Base-by-base conservation (phyloP, 139 green algal genomes). In the Gonium pectorale region DNA sequence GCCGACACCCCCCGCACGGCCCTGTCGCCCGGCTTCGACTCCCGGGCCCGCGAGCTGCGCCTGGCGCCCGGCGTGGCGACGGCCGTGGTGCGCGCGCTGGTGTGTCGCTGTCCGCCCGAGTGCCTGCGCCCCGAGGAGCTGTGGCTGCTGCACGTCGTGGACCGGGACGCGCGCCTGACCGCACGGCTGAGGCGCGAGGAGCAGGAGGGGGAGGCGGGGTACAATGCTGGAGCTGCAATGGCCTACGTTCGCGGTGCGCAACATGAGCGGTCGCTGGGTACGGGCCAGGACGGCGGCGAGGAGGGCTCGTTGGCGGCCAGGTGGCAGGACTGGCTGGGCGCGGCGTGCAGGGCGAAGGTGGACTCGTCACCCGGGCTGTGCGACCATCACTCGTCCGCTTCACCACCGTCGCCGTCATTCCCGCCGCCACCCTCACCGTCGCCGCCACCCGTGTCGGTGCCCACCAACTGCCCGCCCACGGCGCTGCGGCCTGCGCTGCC, bases 91-190 rank as follows among this genome's bases (percentile, higher is more conserved):
- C 24, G 46, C 31, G 70, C 29, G 17, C 46, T 79, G 24, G 17
- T 64, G 70, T 22, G 15, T 44, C 6, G 21, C 31, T 35, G 31
- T 7, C 19, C 31, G 31, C 46, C 70, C 2, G 46, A 5, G 8
- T 26, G 8, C 5, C 70, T 79, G 44, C 46, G 46, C 19, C n/a
- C 70, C 19, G 70, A 79, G 31, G 70, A 79, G 46, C 46, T 79
- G 70, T 79, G 70, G 70, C n/a, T 46, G 31, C 31, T 63, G 46
- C 70, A 79, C n/a, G 70, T 63, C 19, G 46, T 46, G 31, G 70
- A 79, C 31, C 44, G 70, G n/a, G 70, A 79, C 22, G 46, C 70
- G 44, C 17, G 70, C n/a, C 31, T 79, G 46, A 2, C 19, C 31
- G 40, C n/a, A 1, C 43, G 2, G 43, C 68, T 77, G 43, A 43